Base-by-base conservation (phyloP, 495 filamentous ascomycete genomes). In the Aspergillus campestris region DNA sequence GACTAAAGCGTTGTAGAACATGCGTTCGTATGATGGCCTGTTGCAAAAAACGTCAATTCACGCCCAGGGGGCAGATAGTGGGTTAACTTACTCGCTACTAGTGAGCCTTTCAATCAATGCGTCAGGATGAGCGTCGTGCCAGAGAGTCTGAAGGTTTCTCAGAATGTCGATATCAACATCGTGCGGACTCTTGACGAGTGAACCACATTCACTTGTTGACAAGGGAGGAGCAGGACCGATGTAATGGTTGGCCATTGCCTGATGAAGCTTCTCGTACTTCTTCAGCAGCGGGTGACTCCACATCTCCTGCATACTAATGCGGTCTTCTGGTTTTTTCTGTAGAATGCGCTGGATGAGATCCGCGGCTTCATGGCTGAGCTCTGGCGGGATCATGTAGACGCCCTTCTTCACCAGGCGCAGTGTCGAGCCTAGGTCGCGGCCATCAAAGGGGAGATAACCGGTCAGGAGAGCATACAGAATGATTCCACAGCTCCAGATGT, bases 401-500 rank as follows among this genome's bases (percentile, higher is more conserved):
- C 83, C 89, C 31, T 73, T 78, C 41, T 78, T 73, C 9, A 94
- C 86, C 50, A 83, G 77, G 1, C 62, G 56, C 39, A 91, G 72
- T 24, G 89, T 80, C 7, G 56, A 62, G 1, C 58, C 50, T 12
- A 84, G 55, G 37, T 79, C 62, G 0, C 78, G 73, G 29, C 84
- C 81, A 56, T 90, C 83, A 57, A 95, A 98, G 1, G 92, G 92
- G 3, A 95, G 72, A 40, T 71, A 78, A 1, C 87, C 87, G 14
- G 81, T 78, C 15, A 99, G 71, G 58, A 91, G 75, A 10, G 84
- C 89, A 54, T 81, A 97, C 0, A 99, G 66, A 29, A 97, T 89
- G 6, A 96, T 82, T 6, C 92, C 92, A 60, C 90, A 84, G 62
- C 88, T 94, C 92, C 92, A 98, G 43, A 95, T 83, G 53, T 99